Conservation (phyloP, 257 asterid species). For the Nicotiana tomentosiformis region DNA sequence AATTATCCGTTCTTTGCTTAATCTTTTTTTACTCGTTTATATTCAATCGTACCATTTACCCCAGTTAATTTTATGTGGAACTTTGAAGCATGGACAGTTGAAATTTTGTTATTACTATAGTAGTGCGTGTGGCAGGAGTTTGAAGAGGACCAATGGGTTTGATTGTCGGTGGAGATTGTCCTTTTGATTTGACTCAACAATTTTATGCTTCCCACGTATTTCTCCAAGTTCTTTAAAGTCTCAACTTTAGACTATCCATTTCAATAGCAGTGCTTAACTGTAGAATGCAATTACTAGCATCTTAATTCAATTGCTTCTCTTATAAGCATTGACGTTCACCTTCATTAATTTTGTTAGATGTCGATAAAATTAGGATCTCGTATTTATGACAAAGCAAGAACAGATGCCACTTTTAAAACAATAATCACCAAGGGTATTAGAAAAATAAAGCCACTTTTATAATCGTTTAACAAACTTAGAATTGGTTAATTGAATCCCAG, state of each 20-base stretch:
- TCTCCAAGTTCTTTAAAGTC: background rate
- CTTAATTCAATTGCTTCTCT: background rate
- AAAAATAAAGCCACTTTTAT: no score
- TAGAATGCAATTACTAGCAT: background rate
- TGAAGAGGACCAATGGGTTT: background rate
- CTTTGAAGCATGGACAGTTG: background rate
- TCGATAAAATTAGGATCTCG: background rate
- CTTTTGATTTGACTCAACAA: slow-evolving; percentile 2
- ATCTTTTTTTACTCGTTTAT: no score
- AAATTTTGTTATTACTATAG: background rate
- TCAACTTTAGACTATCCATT: background rate
- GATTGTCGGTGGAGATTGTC: slow-evolving; percentile 1
- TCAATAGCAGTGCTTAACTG: background rate
- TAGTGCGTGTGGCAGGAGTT: background rate
- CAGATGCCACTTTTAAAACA: background rate
- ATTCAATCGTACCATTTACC: no score
- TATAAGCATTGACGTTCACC: background rate
- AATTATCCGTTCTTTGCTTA: no score
- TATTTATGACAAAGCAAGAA: background rate
- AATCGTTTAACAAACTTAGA: background rate
- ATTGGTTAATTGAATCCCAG: background rate
- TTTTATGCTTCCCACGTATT: slow-evolving; percentile 2
- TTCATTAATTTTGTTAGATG: background rate
- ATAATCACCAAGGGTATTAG: no score
- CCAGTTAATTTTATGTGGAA: background rate